These are phyloP conservation scores for Podila epigama DNA, from an alignment of 192 early-diverging fungal genomes.

Conservation along the genomic window DNA sequence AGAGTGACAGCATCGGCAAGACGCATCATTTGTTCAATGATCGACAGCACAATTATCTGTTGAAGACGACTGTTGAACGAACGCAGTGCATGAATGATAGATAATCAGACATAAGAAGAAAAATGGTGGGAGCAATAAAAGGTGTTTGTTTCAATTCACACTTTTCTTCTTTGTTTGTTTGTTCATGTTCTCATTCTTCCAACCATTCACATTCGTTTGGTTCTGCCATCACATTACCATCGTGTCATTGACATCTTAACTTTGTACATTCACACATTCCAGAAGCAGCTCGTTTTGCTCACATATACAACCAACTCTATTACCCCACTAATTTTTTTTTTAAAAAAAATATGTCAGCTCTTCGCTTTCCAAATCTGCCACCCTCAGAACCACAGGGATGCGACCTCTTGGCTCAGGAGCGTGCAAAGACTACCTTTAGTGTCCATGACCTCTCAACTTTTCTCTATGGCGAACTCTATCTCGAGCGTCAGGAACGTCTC, in stretches of 20 bases:
- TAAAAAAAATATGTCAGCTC: slow-evolving; percentile 23
- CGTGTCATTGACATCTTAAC: background rate
- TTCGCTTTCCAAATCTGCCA: slow-evolving; percentile 40
- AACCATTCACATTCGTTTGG: background rate
- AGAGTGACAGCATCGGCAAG: background rate
- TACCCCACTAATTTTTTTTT: background rate
- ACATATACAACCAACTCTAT: too few relatives aligned
- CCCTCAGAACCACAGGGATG: slow-evolving; percentile 56
- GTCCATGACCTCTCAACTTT: slow-evolving; percentile 69
- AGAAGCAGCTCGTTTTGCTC: too few relatives aligned
- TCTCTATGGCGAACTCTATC: slow-evolving; percentile 68
- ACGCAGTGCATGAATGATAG: too few relatives aligned
- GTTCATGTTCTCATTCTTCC: background rate
- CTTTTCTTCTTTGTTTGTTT: background rate
- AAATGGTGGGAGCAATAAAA: too few relatives aligned
- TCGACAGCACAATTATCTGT: background rate
- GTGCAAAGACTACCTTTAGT: slow-evolving; percentile 68
- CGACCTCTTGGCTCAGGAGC: slow-evolving; percentile 67
- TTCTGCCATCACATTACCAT: background rate
- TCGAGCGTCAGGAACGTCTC: slow-evolving; percentile 62
- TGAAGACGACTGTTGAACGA: background rate
- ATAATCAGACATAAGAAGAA: too few relatives aligned
- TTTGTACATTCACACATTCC: background rate
- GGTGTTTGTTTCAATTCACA: background rate
- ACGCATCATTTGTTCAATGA: background rate